Conservation (phyloP, 2,329 filamentous ascomycete species). For the Penicillium sp. region DNA sequence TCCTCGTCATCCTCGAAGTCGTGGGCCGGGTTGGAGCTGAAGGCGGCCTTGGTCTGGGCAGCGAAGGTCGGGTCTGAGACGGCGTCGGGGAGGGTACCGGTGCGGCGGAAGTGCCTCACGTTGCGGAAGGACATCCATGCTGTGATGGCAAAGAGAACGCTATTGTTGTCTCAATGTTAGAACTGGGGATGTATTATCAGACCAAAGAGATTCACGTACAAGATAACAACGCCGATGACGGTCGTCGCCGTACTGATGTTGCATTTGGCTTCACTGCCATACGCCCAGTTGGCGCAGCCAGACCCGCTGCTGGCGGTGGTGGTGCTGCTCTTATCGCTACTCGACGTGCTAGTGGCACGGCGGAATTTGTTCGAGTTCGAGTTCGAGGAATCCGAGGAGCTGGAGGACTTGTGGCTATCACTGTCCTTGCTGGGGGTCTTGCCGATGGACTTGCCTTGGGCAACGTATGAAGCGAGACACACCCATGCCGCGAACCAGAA, state of each 20-base stretch:
- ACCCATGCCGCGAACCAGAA: slow-evolving; percentile 59
- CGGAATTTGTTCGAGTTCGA: background rate
- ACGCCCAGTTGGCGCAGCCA: slow-evolving; percentile 43
- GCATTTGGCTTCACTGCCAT: slow-evolving; percentile 54
- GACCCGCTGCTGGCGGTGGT: slow-evolving; percentile 33
- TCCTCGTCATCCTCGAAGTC: slow-evolving; percentile 46
- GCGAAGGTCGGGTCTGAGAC: slow-evolving; percentile 46
- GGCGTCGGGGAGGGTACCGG: slow-evolving; percentile 50
- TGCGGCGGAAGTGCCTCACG: slow-evolving; percentile 54
- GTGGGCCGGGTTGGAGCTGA: slow-evolving; percentile 45
- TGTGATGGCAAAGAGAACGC: slow-evolving; percentile 53
- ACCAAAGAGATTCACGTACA: slow-evolving; percentile 39
- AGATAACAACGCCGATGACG: slow-evolving; percentile 55
- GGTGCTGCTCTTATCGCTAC: slow-evolving; percentile 30
- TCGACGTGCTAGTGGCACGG: background rate
- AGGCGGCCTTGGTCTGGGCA: slow-evolving; percentile 46
- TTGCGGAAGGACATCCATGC: slow-evolving; percentile 52
- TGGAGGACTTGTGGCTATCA: slow-evolving; percentile 27
- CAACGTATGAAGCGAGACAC: slow-evolving; percentile 54
- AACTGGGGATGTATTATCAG: background rate
- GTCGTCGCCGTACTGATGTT: slow-evolving; percentile 53
- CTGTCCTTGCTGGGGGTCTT: slow-evolving; percentile 30
- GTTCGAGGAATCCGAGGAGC: background rate
- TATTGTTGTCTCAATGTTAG: slow-evolving; percentile 18
- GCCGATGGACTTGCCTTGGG: slow-evolving; percentile 51